These are phyloP conservation scores for Podaxis sp. DNA, from an alignment of 768 basidiomycete genomes.

Conservation along the genomic window DNA sequence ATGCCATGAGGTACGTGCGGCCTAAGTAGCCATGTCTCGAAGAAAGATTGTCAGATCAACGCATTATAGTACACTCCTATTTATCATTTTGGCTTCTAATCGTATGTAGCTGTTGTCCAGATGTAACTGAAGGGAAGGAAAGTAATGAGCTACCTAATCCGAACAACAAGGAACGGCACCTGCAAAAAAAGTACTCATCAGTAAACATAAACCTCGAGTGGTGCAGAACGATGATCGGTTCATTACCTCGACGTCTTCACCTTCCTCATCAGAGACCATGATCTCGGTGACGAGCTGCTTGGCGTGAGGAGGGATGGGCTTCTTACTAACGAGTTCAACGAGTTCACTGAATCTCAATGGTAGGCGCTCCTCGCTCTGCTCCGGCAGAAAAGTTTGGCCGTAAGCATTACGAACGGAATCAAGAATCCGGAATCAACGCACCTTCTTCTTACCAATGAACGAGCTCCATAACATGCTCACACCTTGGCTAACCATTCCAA, in stretches of 20 bases:
- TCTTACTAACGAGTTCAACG: constrained; percentile 94
- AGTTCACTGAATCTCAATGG: constrained; percentile 89
- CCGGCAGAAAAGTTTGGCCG: neutral
- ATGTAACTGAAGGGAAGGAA: neutral
- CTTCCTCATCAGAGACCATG: constrained; percentile 90
- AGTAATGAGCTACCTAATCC: constrained; percentile 38
- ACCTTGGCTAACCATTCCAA: constrained; percentile 96
- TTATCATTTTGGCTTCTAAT: neutral
- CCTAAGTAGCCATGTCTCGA: neutral
- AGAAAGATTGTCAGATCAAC: neutral
- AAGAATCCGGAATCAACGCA: constrained; percentile 30
- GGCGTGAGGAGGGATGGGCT: constrained; percentile 79
- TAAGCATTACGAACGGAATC: constrained; percentile 4
- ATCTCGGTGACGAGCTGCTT: constrained; percentile 91
- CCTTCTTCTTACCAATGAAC: constrained; percentile 93
- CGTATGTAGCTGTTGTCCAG: neutral
- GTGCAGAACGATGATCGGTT: neutral
- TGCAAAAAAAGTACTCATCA: constrained; percentile 24
- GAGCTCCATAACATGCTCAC: constrained; percentile 98
- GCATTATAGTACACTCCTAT: constrained; percentile 1
- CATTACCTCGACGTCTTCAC: constrained; percentile 90
- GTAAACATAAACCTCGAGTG: neutral
- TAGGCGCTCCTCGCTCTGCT: constrained; percentile 81
- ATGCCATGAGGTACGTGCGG: neutral
- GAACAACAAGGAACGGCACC: constrained; percentile 85